phyloP scores from a whole-genome alignment of 139 green algal species.

The Asterochloris sp. region DNA sequence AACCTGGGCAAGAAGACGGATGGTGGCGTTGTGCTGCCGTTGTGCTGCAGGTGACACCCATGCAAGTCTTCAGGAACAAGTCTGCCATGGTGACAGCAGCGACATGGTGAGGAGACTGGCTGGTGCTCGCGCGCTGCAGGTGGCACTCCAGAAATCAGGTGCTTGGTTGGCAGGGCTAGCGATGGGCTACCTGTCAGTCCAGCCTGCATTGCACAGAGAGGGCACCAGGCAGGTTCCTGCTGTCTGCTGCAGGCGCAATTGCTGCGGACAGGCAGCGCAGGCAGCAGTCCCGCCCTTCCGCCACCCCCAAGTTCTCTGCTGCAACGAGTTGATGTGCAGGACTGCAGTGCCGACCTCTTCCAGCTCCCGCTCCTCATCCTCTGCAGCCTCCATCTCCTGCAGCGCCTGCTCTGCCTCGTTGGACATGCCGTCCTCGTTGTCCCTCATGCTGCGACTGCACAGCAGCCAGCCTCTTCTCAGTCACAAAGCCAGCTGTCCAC shows the following conservation, averaged over 20 bases:
- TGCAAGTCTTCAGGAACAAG: background rate
- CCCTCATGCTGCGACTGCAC: constrained; percentile 12
- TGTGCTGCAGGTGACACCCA: background rate
- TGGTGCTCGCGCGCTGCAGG: too few species aligned
- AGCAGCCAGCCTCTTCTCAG: background rate
- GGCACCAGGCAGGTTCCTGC: too few species aligned
- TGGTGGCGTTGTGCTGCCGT: background rate
- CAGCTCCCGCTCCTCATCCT: constrained; percentile 57
- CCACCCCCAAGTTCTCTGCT: too few species aligned
- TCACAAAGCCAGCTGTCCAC: too few species aligned
- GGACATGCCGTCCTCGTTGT: constrained; percentile 27
- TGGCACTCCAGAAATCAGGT: too few species aligned
- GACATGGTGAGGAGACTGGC: too few species aligned
- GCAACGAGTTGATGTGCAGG: background rate
- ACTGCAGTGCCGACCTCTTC: constrained; percentile 32
- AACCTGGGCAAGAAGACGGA: background rate
- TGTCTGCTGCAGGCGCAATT: too few species aligned
- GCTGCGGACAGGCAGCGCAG: background rate
- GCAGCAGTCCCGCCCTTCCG: background rate
- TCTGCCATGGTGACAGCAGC: background rate
- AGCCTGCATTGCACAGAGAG: too few species aligned
- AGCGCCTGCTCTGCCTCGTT: constrained; percentile 57
- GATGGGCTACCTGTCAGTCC: too few species aligned
- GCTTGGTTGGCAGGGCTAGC: too few species aligned
- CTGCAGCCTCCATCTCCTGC: constrained; percentile 77